Evolutionary conservation across 148 eudicot species (phyloP), one percentile per base, ranked within the genome.

Genomic region (Dianthus caryophyllus): DNA sequence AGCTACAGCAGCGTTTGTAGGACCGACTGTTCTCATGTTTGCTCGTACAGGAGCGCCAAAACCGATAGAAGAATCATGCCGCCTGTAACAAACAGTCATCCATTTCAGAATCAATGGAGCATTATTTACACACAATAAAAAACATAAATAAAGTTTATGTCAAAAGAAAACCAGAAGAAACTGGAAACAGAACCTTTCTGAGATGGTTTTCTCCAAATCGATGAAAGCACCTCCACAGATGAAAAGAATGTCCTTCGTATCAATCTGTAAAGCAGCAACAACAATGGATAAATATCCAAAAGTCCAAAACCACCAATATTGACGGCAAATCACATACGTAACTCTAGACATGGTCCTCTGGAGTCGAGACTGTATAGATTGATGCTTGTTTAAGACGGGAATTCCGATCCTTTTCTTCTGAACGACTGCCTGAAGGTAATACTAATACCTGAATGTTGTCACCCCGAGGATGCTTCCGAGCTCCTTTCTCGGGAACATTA

Each of bases 211-310:
- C 77, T 94, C 99, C 93, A 94, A 81, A 84, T 90, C 92, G 39
- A 88, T 86, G 67, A 94, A 94, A 65, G 99, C 99, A 70, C 99
- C 99, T 38, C 99, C 99, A 64, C 99, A 94, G 49, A 94, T 94
- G 80, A 94, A 94, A 68, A 94, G 93, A 69, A 94, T 94, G 47
- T 94, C 99, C 79, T 94, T 94, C 12, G 97, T 94, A 77, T 90
- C 97, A 61, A 94, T 85, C 99, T 94, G 87, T 68, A 44, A 59
- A 59, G 58, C 33, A 64, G 10, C 18, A 11, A 54, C 67, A 57
- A 22, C 11, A 49, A 7, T 24, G 10, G 14, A 30, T 55, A 57
- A 2, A 33, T 33, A 33, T 33, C 38, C 38, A 29, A 31, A 55
- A 22, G 22, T 27, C 64, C 64, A 64, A 53, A 29, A 20, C 14